A percentile compares a stretch with the other conserved stretches of the same genome.
Conservation (phyloP, 768 basidiomycete genomes). For the Fomitopsis serialis region DNA sequence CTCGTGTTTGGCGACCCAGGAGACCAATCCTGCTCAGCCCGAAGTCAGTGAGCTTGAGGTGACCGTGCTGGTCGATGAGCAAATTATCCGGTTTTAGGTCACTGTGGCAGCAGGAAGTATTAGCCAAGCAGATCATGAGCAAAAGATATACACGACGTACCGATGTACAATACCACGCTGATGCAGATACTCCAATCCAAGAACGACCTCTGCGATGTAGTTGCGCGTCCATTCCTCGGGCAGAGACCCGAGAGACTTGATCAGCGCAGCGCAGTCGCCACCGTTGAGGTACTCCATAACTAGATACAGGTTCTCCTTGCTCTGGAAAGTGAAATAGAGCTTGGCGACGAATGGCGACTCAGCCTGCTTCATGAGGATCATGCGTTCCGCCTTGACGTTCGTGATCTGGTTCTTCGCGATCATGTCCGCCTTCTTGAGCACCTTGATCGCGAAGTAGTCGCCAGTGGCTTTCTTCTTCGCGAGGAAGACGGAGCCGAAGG, state of each 20-base stretch:
- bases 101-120: constrained; percentile 36
- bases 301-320: constrained; percentile 96
- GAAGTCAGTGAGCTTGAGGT: constrained; percentile 97
- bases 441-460: constrained; percentile 99
- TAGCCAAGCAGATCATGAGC: neutral
- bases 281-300: constrained; percentile 99
- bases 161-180: constrained; percentile 94
- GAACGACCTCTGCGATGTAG: constrained; percentile 92
- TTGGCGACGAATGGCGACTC: constrained; percentile 98
- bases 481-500: constrained; percentile 96
- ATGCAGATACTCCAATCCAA: constrained; percentile 96
- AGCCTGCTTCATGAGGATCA: constrained; percentile 99
- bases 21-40: constrained; percentile 96
- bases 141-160: constrained; percentile 38
- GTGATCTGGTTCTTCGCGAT: constrained; percentile 99
- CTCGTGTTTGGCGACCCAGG: constrained; percentile 91
- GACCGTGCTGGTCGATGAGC: constrained; percentile 93
- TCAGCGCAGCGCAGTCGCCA: constrained; percentile 94
- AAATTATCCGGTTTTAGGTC: constrained; percentile 98
- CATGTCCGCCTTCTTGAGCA: constrained; percentile 99
- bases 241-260: constrained; percentile 90
- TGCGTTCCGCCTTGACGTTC: constrained; percentile 98
- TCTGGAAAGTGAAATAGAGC: constrained; percentile 98
- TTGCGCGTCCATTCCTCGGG: constrained; percentile 97
- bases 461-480: constrained; percentile 98